Percentiles rank a stretch among this genome's conserved stretches.
These are phyloP conservation scores for Brassica rapa DNA, from an alignment of 345 rosid genomes.

Conservation along the genomic window DNA sequence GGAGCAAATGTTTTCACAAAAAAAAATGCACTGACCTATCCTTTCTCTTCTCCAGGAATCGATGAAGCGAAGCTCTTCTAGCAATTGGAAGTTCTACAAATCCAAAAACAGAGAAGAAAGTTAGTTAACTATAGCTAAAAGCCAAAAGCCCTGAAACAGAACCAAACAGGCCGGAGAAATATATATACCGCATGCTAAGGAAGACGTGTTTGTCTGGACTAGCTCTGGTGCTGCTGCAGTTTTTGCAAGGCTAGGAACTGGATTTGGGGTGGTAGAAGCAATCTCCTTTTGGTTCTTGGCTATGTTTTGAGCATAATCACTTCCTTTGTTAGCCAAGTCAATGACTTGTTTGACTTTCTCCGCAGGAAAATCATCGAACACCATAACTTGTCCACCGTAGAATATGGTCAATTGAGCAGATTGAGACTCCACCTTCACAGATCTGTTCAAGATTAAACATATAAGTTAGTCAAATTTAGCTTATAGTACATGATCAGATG, in stretches of 20 bases:
- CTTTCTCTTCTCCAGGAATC: conserved; percentile 91
- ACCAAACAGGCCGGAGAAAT: neutral
- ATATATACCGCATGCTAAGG: conserved; percentile 55
- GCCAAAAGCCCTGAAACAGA: neutral
- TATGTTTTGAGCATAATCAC: conserved; percentile 35
- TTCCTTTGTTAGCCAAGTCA: conserved; percentile 61
- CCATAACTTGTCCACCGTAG: conserved; percentile 77
- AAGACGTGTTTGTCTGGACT: conserved; percentile 38
- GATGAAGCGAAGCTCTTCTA: conserved; percentile 86
- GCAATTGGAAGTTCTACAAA: conserved; percentile 81
- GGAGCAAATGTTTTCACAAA: neutral
- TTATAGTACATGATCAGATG: neutral
- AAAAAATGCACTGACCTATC: conserved; percentile 40
- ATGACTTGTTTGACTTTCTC: conserved; percentile 80
- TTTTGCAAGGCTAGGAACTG: conserved; percentile 38
- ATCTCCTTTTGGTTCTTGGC: conserved; percentile 38
- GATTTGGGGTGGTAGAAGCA: conserved; percentile 33
- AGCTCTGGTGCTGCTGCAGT: conserved; percentile 39
- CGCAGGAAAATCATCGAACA: conserved; percentile 67
- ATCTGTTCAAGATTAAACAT: conserved; percentile 26
- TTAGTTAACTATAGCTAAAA: neutral
- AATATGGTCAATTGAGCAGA: conserved; percentile 77
- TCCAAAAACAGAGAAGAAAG: neutral
- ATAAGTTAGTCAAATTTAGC: conserved; percentile 20
- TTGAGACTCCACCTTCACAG: conserved; percentile 43